Evolutionary conservation across 352 stramenopile species (phyloP), one percentile per base, ranked within the genome.

Genomic region (Pythium monospermum): DNA sequence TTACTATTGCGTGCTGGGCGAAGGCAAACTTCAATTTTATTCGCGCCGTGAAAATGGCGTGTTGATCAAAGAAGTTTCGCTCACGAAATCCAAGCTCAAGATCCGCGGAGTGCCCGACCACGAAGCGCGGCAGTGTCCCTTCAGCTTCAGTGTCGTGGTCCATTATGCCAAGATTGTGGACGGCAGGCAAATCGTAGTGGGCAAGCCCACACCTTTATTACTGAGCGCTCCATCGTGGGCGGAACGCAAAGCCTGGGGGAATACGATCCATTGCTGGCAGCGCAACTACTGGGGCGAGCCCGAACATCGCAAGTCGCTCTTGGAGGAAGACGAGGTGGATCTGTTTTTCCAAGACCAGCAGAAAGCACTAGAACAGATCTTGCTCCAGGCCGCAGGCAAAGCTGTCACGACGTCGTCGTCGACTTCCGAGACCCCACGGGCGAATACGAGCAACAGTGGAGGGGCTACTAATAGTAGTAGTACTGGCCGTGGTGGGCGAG

Each of bases 251-350:
- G 68, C 73, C 6, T 94, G 83, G 83, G 83, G 81, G n/a, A 94
- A 92, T 46, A 74, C 77, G 19, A 91, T 94, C 56, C 76, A 91
- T 52, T 77, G 75, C 18, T 94, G 83, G 83, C 83, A 94, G 55
- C 77, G 83, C 23, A 85, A 86, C 54, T 94, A 92, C 61, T 92
- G 83, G 83, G 69, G 78, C 30, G 83, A 94, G 30, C 83, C 83
- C 6, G 69, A 86, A 43, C 77, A 90, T 61, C 63, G 61, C 16
- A 43, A 57, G 30, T 57, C 76, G 7, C 60, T 74, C 13, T 71
- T 84, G 26, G 61, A 53, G 6, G 63, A 73, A 15, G 66, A 85
- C 30, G 77, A 91, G 48, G 61, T 86, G 21, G 79, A 91, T 15
- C 71, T 69, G 23, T 91, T 87, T 47, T 93, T 93, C 42, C 62